Conservation (phyloP, 2,329 filamentous ascomycete species). For the Colletotrichum lini region DNA sequence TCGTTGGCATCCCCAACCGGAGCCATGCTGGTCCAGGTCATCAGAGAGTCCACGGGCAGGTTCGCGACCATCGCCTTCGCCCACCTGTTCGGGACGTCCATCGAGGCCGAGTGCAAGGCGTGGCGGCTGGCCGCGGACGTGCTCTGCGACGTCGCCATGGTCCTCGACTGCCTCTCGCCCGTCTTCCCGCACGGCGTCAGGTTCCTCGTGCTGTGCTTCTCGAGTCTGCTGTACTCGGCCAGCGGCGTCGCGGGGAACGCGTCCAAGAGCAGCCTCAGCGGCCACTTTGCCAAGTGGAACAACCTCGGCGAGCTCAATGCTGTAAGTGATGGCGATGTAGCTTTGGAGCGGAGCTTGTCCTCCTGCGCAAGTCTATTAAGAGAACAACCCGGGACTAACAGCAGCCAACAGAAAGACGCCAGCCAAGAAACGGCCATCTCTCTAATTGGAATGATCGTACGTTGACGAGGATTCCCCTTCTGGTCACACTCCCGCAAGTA, state of each 20-base stretch:
- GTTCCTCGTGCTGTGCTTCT: constrained; percentile 28
- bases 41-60: constrained; percentile 38
- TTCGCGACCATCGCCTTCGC: constrained; percentile 37
- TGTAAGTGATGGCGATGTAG: background rate
- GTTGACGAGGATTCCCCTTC: background rate
- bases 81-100: constrained; percentile 36
- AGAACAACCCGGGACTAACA: background rate
- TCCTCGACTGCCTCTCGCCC: constrained; percentile 36
- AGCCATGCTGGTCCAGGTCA: constrained; percentile 37
- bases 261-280: constrained; percentile 38
- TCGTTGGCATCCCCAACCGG: constrained; percentile 35
- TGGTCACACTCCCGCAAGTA: too few species aligned
- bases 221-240: constrained; percentile 29
- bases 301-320: constrained; percentile 38
- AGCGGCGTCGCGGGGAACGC: constrained; percentile 35
- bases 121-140: constrained; percentile 35
- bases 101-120: constrained; percentile 39
- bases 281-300: constrained; percentile 39
- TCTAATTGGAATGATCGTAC: constrained; percentile 37
- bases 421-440: constrained; percentile 40
- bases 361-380: too few species aligned
- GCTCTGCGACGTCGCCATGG: constrained; percentile 20
- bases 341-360: accelerated
- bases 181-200: constrained; percentile 17
- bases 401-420: constrained; percentile 24